Percentiles rank a stretch among this genome's conserved stretches.
Conservation (phyloP, 345 rosid genomes). For the Sisymbrium altissimum region DNA sequence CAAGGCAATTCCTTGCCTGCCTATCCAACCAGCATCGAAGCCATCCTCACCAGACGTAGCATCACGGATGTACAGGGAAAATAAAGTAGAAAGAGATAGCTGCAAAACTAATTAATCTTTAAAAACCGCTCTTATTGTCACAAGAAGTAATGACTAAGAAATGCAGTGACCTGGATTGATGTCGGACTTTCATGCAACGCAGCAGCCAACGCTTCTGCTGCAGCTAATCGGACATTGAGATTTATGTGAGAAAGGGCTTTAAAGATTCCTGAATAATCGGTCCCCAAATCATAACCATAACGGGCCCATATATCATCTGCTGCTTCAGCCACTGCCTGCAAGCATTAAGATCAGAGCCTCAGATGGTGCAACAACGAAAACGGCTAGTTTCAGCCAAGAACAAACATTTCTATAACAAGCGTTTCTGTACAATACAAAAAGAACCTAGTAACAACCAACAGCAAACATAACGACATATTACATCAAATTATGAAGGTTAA, state of each 20-base stretch:
- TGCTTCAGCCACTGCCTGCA: slow-evolving; percentile 83
- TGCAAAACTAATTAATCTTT: slow-evolving; percentile 37
- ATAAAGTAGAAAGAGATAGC: slow-evolving; percentile 85
- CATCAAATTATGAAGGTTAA: slow-evolving; percentile 25
- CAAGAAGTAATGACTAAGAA: not conserved
- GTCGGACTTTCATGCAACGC: slow-evolving; percentile 92
- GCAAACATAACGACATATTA: slow-evolving; percentile 11
- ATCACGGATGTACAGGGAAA: slow-evolving; percentile 85
- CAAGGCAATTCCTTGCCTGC: slow-evolving; percentile 92
- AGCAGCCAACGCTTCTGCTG: slow-evolving; percentile 96
- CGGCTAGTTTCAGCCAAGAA: not conserved
- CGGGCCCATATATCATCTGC: slow-evolving; percentile 97
- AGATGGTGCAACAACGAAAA: slow-evolving; percentile 7
- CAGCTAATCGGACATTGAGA: slow-evolving; percentile 82
- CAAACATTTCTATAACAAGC: not conserved
- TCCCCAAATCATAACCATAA: slow-evolving; percentile 83
- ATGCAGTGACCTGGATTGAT: slow-evolving; percentile 63
- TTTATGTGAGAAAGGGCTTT: slow-evolving; percentile 82
- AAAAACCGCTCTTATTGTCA: slow-evolving; percentile 20
- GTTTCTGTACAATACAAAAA: not conserved
- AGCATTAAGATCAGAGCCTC: slow-evolving; percentile 13
- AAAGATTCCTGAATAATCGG: slow-evolving; percentile 86
- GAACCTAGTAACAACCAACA: not conserved
- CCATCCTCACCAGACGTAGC: slow-evolving; percentile 49
- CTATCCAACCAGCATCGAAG: slow-evolving; percentile 86